Evolutionary conservation across 2,329 filamentous ascomycete genomes (phyloP).

Genomic region (Penicillium vulpinum): DNA sequence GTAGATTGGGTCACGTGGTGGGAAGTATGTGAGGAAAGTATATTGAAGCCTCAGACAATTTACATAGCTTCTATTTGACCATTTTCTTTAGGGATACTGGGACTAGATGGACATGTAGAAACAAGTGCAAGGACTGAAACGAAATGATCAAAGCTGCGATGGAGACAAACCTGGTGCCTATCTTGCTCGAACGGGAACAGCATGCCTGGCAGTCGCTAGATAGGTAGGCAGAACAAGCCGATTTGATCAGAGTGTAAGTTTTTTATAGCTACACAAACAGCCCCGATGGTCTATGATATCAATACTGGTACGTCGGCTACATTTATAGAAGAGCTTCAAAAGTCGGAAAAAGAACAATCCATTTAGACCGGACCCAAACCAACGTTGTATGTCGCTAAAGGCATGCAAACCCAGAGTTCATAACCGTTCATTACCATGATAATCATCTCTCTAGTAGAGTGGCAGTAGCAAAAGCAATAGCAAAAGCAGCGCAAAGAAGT

Average conservation of each 20-base stretch:
- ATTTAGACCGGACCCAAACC: slow-evolving; percentile 4
- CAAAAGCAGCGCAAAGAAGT: slow-evolving; percentile 7
- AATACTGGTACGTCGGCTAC: no score
- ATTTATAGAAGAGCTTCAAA: background rate
- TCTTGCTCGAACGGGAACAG: no score
- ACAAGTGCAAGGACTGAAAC: no score
- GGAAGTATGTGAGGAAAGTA: background rate
- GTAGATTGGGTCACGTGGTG: slow-evolving; percentile 16
- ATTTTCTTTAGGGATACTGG: no score
- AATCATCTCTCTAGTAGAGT: slow-evolving; percentile 28
- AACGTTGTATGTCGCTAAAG: slow-evolving; percentile 10
- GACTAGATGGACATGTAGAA: no score
- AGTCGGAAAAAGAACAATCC: slow-evolving; percentile 1
- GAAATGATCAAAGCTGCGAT: no score
- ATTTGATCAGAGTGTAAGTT: no score
- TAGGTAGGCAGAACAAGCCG: no score
- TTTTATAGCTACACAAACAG: no score
- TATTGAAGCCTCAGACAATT: background rate
- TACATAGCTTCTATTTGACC: background rate
- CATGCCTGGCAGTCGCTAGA: no score
- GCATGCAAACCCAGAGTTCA: slow-evolving; percentile 16
- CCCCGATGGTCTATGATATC: no score
- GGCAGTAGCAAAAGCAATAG: slow-evolving; percentile 14
- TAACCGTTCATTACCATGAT: slow-evolving; percentile 31
- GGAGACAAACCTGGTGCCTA: no score